phyloP scores from a whole-genome alignment of 2,329 filamentous ascomycete genomes.

The Aspergillus sergii region DNA sequence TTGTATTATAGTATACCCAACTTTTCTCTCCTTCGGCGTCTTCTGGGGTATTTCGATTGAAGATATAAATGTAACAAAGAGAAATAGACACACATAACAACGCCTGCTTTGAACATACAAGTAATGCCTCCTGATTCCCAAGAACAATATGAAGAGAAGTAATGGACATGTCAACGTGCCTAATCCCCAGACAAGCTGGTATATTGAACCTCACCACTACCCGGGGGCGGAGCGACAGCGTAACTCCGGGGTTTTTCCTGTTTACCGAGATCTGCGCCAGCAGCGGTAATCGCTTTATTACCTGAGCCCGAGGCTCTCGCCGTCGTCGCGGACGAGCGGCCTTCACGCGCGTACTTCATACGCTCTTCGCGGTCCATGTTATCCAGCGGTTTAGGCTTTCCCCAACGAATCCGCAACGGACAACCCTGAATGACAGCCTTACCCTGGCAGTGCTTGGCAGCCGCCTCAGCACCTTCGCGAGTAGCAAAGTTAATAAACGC shows the following conservation, averaged over 20 bases:
- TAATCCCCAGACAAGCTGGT: conserved; percentile 82
- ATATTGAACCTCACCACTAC: conserved; percentile 76
- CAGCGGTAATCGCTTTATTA: conserved; percentile 37
- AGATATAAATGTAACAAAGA: conserved; percentile 29
- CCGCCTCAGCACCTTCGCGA: conserved; percentile 80
- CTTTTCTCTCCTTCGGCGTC: conserved; percentile 37
- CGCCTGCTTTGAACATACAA: conserved; percentile 38
- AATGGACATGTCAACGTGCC: conserved; percentile 16
- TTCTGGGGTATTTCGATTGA: conserved; percentile 33
- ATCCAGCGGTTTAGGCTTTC: conserved; percentile 86
- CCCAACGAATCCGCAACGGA: conserved; percentile 88
- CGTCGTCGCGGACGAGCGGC: conserved; percentile 60
- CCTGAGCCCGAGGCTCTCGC: conserved; percentile 44
- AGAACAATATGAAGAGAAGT: conserved; percentile 20
- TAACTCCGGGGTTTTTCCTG: conserved; percentile 38
- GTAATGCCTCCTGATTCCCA: conserved; percentile 29
- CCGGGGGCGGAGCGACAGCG: conserved; percentile 75
- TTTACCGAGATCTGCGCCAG: conserved; percentile 47
- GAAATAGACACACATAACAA: conserved; percentile 29
- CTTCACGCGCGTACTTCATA: conserved; percentile 77
- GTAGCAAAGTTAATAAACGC: conserved; percentile 95
- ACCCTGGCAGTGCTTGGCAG: conserved; percentile 81
- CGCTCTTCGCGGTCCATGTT: conserved; percentile 87
- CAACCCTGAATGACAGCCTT: conserved; percentile 88
- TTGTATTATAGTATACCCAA: conserved; percentile 45